Conservation (phyloP, 2,329 filamentous ascomycete genomes). For the Colletotrichum cordylinicola region DNA sequence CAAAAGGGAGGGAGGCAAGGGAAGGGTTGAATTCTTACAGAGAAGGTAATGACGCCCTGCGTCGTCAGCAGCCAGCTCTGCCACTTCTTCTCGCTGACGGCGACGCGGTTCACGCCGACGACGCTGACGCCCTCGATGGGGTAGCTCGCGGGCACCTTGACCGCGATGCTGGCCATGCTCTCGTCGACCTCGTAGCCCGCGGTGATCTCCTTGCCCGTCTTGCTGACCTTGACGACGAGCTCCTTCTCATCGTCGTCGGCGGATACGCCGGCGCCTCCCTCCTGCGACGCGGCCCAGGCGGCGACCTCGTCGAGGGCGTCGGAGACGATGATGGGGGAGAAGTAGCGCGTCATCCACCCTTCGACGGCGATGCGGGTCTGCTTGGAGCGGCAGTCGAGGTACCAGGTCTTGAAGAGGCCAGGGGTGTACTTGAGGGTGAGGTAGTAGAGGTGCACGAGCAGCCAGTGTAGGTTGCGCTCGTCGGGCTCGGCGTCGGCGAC, state of each 20-base stretch:
- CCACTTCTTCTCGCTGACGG: constrained; percentile 91
- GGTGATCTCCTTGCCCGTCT: constrained; percentile 75
- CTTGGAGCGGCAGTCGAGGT: constrained; percentile 78
- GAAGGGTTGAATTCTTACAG: constrained; percentile 48
- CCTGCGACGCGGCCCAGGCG: constrained; percentile 66
- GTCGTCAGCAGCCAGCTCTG: constrained; percentile 87
- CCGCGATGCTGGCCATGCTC: constrained; percentile 79
- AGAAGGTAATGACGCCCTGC: constrained; percentile 92
- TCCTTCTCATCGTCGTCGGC: constrained; percentile 59
- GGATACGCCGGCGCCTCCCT: constrained; percentile 29
- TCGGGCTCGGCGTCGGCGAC: constrained; percentile 62
- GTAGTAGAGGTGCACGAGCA: constrained; percentile 87
- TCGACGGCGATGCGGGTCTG: constrained; percentile 83
- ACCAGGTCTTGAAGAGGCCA: constrained; percentile 83
- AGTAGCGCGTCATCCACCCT: constrained; percentile 83
- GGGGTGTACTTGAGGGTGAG: constrained; percentile 78
- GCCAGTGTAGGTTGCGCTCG: constrained; percentile 80
- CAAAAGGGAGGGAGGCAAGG: not conserved
- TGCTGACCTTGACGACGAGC: constrained; percentile 73
- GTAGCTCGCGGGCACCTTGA: constrained; percentile 81
- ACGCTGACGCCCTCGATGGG: constrained; percentile 83
- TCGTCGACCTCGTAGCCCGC: constrained; percentile 91
- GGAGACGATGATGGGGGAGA: constrained; percentile 73
- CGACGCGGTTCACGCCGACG: constrained; percentile 79
- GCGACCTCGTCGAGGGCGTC: constrained; percentile 71